These are phyloP conservation scores for Pseudogymnoascus sp. DNA, from an alignment of 2,329 filamentous ascomycete species.

Conservation along the genomic window DNA sequence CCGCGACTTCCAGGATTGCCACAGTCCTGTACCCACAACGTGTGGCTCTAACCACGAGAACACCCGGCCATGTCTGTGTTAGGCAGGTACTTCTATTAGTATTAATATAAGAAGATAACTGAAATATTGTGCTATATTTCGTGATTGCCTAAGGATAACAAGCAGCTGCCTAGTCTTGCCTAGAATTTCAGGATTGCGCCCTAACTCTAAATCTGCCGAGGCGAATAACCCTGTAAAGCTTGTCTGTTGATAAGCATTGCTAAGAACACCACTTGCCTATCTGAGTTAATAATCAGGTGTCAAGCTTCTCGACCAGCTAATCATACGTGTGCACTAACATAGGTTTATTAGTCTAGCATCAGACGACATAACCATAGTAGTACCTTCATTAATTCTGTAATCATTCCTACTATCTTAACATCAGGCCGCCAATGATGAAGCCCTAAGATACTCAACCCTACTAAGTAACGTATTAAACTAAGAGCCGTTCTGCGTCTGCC, in stretches of 20 bases:
- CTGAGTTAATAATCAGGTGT: neutral
- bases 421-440: neutral
- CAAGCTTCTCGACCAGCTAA: neutral
- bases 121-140: neutral
- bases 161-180: neutral
- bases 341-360: neutral
- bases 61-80: neutral
- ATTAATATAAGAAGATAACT: slow-evolving; percentile 1
- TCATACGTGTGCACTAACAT: neutral
- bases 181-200: neutral
- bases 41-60: neutral
- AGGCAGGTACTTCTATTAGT: neutral
- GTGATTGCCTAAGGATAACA: neutral
- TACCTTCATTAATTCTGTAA: neutral
- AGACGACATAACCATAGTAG: neutral
- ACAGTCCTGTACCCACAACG: neutral
- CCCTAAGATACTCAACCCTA: neutral
- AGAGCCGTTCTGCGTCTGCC: neutral
- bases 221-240: neutral
- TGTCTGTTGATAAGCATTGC: neutral
- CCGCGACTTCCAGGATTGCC: neutral
- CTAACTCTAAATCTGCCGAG: neutral
- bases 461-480: neutral
- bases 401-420: neutral
- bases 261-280: neutral